Conservation (phyloP, 768 basidiomycete genomes). For the Arthromyces matolae region DNA sequence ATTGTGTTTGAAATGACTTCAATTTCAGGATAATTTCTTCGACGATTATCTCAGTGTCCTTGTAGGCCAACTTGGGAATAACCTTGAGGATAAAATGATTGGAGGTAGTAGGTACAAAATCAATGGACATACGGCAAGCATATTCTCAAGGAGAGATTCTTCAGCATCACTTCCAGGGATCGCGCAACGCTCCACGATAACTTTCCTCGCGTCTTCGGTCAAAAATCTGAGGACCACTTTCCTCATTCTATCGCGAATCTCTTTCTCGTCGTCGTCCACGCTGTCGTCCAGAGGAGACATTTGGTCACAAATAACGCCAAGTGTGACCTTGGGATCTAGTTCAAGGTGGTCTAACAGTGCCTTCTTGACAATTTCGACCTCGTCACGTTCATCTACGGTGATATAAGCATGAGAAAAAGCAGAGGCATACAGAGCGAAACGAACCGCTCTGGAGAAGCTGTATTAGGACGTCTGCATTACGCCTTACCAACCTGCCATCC, state of each 20-base stretch:
- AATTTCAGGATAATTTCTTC: constrained; percentile 51
- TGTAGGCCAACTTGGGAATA: constrained; percentile 38
- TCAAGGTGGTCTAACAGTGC: constrained; percentile 61
- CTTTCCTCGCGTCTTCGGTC: constrained; percentile 44
- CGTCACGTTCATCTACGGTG: constrained; percentile 57
- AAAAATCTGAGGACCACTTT: constrained; percentile 60
- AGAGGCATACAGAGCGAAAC: constrained; percentile 20
- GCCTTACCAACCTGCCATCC: constrained; percentile 56
- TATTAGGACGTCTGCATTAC: constrained; percentile 74
- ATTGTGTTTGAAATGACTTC: constrained; percentile 35
- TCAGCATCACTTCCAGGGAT: constrained; percentile 44
- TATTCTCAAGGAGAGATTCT: constrained; percentile 40
- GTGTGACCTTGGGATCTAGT: constrained; percentile 55
- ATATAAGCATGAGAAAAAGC: constrained; percentile 1
- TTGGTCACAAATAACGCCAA: constrained; percentile 70
- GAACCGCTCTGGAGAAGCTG: constrained; percentile 72
- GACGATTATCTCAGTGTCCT: constrained; percentile 45
- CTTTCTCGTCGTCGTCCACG: constrained; percentile 55
- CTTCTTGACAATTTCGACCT: constrained; percentile 57
- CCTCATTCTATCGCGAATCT: constrained; percentile 53
- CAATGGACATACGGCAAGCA: constrained; percentile 49
- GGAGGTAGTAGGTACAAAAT: background rate
- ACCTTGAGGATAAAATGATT: constrained; percentile 34
- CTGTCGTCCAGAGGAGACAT: constrained; percentile 47
- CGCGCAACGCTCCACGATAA: constrained; percentile 43